These are phyloP conservation scores for Neofusicoccum parvum DNA, from an alignment of 2,329 filamentous ascomycete genomes.

Conservation along the genomic window DNA sequence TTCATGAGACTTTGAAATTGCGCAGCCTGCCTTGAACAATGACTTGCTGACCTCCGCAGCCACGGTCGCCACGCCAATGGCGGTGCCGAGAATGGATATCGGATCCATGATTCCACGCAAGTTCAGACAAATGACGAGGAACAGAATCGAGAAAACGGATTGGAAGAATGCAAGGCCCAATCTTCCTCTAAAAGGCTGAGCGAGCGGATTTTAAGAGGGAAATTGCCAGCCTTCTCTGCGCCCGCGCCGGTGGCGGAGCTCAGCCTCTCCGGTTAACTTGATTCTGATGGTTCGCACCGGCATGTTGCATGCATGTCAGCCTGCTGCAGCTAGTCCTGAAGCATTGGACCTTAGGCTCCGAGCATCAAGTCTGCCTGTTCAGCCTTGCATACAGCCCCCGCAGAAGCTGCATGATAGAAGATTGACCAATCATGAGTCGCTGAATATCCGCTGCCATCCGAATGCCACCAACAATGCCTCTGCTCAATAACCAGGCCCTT, in stretches of 20 bases:
- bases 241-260: background rate
- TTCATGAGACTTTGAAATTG: background rate
- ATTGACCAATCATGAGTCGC: background rate
- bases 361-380: background rate
- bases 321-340: background rate
- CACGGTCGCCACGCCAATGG: background rate
- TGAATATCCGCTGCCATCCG: slow-evolving; percentile 24
- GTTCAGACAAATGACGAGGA: too few relatives aligned
- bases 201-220: background rate
- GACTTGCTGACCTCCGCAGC: background rate
- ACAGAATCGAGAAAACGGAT: background rate
- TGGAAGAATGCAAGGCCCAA: background rate
- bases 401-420: background rate
- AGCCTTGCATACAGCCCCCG: background rate
- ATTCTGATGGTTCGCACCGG: background rate
- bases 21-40: background rate
- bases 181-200: background rate
- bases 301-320: background rate
- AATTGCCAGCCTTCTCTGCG: background rate
- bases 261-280: background rate
- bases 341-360: background rate
- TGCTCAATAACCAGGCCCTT: too few relatives aligned
- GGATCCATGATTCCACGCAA: background rate
- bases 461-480: too few relatives aligned
- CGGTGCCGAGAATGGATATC: background rate